Base-by-base conservation (phyloP, 805 yeast genomes). In the Zygosaccharomyces bailii region DNA sequence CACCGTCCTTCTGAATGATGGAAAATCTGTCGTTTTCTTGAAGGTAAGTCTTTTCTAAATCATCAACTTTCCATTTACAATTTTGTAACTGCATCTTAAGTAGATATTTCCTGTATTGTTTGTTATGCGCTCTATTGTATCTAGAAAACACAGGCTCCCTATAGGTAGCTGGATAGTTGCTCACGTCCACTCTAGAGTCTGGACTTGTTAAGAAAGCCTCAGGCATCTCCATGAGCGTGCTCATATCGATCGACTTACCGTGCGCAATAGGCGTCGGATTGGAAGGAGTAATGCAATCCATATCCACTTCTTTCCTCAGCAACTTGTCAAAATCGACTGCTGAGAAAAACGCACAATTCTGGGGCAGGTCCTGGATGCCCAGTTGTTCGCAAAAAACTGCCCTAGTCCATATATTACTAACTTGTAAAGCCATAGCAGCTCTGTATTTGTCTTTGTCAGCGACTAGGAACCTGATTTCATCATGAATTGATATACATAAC, bases 341-440 rank as follows among this genome's bases (percentile, higher is more conserved):
- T 1, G 96, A 86, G 61, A 93, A 93, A 61, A 93, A 93, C 0
- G 99, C 98, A 67, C 96, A 87, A 9, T 90, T 82, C 56, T 90
- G 96, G 0, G 99, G 99, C 30, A 93, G 72, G 52, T 90, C 95
- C 29, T 78, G 73, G 49, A 93, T 84, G 0, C 97, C 97, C 59
- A 91, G 66, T 57, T 89, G 95, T 59, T 90, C 95, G 53, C 95
- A 86, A 56, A 93, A 93, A 79, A 93, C 84, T 0, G 95, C 95
- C 48, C 99, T 73, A 0, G 98, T 91, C 99, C 99, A 93, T 3
- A 91, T 59, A 62, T 95, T 95, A 42, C 93, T 78, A 16, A 95
- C 76, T 60, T 93, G 99, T 38, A 93, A 69, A 1, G 95, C 79
- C 69, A 89, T 70, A 0, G 96, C 95, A 4, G 84, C 84, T 50